phyloP scores from a whole-genome alignment of 2,329 filamentous ascomycete genomes.

The Colletotrichum sp. region DNA sequence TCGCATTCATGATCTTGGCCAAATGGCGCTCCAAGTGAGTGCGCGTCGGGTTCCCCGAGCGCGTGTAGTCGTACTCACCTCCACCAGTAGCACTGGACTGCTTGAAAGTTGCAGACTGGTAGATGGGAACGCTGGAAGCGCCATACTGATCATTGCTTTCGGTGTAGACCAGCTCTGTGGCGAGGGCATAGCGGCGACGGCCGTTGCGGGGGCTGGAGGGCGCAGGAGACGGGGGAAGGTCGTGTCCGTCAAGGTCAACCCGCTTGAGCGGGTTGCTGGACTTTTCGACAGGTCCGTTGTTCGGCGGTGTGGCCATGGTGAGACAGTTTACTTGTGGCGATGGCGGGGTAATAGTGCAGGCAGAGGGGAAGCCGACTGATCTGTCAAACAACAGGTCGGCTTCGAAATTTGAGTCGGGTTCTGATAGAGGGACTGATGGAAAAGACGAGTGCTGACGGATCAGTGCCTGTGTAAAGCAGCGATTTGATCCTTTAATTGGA shows the following conservation, averaged over 20 bases:
- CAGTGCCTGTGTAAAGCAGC: neutral
- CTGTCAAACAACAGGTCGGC: neutral
- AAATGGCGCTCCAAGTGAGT: conserved; percentile 96
- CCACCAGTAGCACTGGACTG: conserved; percentile 81
- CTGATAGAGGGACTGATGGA: neutral
- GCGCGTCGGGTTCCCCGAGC: conserved; percentile 94
- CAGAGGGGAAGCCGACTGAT: neutral
- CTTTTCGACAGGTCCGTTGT: conserved; percentile 9
- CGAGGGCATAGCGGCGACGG: conserved; percentile 84
- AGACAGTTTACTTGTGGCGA: neutral
- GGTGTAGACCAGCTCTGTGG: conserved; percentile 95
- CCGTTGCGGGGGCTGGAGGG: conserved; percentile 89
- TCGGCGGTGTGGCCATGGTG: conserved; percentile 20
- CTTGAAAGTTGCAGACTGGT: conserved; percentile 98
- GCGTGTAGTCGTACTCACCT: conserved; percentile 95
- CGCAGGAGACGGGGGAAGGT: conserved; percentile 89
- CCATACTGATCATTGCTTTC: conserved; percentile 98
- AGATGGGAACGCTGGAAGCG: conserved; percentile 94
- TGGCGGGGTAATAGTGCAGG: neutral
- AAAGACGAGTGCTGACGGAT: neutral
- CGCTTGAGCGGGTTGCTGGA: conserved; percentile 51
- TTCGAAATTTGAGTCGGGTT: neutral
- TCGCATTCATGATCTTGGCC: conserved; percentile 98
- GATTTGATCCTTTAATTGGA: neutral
- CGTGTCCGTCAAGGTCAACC: conserved; percentile 82